Conservation (phyloP, 2,329 filamentous ascomycete genomes). For the Bipolaris cookei region DNA sequence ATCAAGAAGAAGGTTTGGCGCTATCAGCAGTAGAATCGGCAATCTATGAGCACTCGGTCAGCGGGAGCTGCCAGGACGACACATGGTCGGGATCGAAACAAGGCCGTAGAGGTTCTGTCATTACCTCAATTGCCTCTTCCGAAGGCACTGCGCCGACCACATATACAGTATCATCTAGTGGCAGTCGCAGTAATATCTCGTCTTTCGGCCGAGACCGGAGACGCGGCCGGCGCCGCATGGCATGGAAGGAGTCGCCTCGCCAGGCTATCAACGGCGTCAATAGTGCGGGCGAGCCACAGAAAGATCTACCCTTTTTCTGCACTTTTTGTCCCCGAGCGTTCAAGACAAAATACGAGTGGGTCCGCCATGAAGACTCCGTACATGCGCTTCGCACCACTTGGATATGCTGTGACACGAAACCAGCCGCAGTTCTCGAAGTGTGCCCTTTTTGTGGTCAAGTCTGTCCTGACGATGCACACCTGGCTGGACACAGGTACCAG, state of each 20-base stretch:
- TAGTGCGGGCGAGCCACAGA: conserved; percentile 36
- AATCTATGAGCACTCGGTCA: conserved; percentile 32
- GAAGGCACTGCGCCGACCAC: conserved; percentile 43
- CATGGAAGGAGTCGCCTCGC: conserved; percentile 43
- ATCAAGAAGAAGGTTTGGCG: conserved; percentile 41
- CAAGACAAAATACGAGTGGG: conserved; percentile 48
- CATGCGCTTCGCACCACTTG: conserved; percentile 48
- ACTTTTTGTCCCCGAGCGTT: conserved; percentile 47
- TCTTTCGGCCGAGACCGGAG: conserved; percentile 45
- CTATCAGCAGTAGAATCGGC: conserved; percentile 41
- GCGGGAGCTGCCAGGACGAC: conserved; percentile 30
- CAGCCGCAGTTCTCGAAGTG: conserved; percentile 25
- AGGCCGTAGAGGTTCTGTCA: conserved; percentile 35
- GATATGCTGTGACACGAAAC: conserved; percentile 45
- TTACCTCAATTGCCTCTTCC: conserved; percentile 42
- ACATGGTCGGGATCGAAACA: conserved; percentile 33
- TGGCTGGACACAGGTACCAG: conserved; percentile 45
- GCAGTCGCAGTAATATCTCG: conserved; percentile 43
- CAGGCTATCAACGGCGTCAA: conserved; percentile 41
- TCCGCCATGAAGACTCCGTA: conserved; percentile 48
- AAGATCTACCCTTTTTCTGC: conserved; percentile 46
- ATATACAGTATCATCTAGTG: conserved; percentile 41
- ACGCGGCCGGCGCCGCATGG: conserved; percentile 44
- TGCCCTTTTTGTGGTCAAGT: conserved; percentile 45
- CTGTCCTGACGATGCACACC: conserved; percentile 42